Base-by-base conservation (phyloP, 106 monocot genomes). In the Dendrobium chrysotoxum region DNA sequence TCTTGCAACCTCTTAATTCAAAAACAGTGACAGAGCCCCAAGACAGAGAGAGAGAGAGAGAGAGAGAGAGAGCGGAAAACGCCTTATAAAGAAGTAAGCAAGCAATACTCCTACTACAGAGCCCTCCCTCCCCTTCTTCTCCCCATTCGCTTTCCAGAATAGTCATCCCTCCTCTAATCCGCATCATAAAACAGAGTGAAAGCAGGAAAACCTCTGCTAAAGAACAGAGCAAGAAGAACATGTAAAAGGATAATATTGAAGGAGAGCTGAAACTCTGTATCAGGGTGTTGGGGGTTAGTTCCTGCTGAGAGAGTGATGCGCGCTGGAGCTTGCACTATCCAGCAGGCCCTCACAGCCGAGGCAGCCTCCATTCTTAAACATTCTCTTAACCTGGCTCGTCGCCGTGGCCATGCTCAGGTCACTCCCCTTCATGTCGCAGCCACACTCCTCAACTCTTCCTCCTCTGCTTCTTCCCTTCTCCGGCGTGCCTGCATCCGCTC, bases 291-390 rank as follows among this genome's bases (percentile, higher is more conserved):
- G 79, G 45, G 80, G 16, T 23, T n/a, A 30, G 81, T 5, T 42
- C 13, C 21, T 9, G 47, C 18, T 13, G 70, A 13, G 13, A 42
- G 72, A 90, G 90, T 80, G 64, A 97, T 97, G 96, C 88, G 94
- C 50, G 85, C 84, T 79, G 93, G 94, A 70, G 87, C 85, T 82
- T 85, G 79, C 76, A 86, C 88, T 26, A 83, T 94, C 39, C 94
- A 97, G 75, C 96, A 97, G 92, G 90, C 90, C 86, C 94, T 97
- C 86, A 94, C 94, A 28, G 71, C 89, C 53, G 96, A 94, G 92
- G 92, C 92, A 25, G 92, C 96, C 77, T 75, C 92, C 15, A 86
- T 92, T 53, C 88, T 97, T 40, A 97, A 92, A 84, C 94, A 80
- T 53, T 92, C 96, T 26, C 80, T 94, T 5, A 80, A 40, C 82